Percentiles rank a stretch among this genome's conserved stretches.
Evolutionary conservation across 2,329 filamentous ascomycete genomes (phyloP).

Genomic region (Neofusicoccum cordaticola): DNA sequence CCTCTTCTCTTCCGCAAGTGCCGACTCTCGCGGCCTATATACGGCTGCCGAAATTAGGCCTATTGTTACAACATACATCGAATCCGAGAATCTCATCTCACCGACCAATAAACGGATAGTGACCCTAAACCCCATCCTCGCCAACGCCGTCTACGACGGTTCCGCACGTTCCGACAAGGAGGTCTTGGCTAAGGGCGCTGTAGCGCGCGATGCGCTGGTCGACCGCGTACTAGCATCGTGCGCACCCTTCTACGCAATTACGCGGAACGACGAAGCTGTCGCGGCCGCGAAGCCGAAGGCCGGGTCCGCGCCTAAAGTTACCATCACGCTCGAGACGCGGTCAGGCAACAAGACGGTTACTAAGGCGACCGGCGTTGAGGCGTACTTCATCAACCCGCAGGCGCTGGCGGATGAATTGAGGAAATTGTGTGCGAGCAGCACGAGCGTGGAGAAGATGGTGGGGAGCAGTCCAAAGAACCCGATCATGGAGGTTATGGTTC

Average conservation of each 20-base stretch:
- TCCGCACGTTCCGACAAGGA: slow-evolving; percentile 53
- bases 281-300: slow-evolving; percentile 56
- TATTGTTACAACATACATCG: slow-evolving; percentile 57
- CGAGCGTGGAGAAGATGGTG: slow-evolving; percentile 60
- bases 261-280: slow-evolving; percentile 46
- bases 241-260: slow-evolving; percentile 56
- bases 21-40: slow-evolving; percentile 55
- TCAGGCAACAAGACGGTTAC: slow-evolving; percentile 66
- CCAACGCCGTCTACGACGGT: slow-evolving; percentile 55
- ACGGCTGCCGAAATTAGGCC: slow-evolving; percentile 59
- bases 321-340: slow-evolving; percentile 61
- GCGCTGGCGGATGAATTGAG: slow-evolving; percentile 63
- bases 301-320: slow-evolving; percentile 59
- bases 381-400: slow-evolving; percentile 59
- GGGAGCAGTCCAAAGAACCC: slow-evolving; percentile 61
- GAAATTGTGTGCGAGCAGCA: slow-evolving; percentile 66
- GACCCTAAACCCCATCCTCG: slow-evolving; percentile 60
- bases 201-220: slow-evolving; percentile 59
- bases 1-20: slow-evolving; percentile 51
- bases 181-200: slow-evolving; percentile 55
- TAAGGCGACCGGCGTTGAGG: slow-evolving; percentile 59
- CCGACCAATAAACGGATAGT: slow-evolving; percentile 60
- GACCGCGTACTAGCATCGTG: slow-evolving; percentile 58
- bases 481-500: slow-evolving; percentile 65
- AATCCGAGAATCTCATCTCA: slow-evolving; percentile 56